A percentile compares a stretch with the other conserved stretches of the same genome.
These are phyloP conservation scores for Rhinocladiella mackenziei DNA, from an alignment of 2,329 filamentous ascomycete genomes.

Conservation along the genomic window DNA sequence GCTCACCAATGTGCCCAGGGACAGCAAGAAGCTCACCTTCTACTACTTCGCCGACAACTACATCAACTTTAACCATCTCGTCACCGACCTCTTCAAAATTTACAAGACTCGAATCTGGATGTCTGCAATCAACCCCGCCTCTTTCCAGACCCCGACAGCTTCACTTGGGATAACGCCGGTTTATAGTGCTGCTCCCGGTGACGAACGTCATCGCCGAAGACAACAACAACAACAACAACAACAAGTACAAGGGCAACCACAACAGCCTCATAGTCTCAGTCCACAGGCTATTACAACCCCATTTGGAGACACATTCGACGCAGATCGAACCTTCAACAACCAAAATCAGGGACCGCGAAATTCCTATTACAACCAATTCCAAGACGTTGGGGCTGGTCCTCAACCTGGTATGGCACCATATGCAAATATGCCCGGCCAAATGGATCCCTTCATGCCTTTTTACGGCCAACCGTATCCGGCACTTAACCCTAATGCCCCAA, in stretches of 20 bases:
- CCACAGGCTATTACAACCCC: conserved; percentile 22
- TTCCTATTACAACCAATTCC: conserved; percentile 20
- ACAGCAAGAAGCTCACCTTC: conserved; percentile 98
- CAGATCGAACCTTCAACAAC: conserved; percentile 24
- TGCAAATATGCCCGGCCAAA: conserved; percentile 28
- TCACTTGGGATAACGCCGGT: conserved; percentile 57
- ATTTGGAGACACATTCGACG: conserved; percentile 24
- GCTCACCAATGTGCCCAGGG: conserved; percentile 56
- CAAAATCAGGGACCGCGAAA: conserved; percentile 17
- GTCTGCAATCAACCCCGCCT: conserved; percentile 97
- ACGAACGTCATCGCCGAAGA: conserved; percentile 22
- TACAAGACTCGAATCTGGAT: conserved; percentile 99
- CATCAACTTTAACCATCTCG: conserved; percentile 94
- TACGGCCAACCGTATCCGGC: conserved; percentile 32
- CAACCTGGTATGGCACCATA: conserved; percentile 32
- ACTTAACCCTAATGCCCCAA: conserved; percentile 24
- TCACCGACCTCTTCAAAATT: conserved; percentile 97
- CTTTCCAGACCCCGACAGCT: conserved; percentile 75
- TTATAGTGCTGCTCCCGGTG: conserved; percentile 20
- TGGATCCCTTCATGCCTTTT: conserved; percentile 28
- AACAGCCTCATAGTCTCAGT: conserved; percentile 10
- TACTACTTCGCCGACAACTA: conserved; percentile 98
- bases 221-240: conserved; percentile 31
- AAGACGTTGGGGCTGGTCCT: conserved; percentile 21
- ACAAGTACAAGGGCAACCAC: conserved; percentile 17